Evolutionary conservation across 495 filamentous ascomycete genomes (phyloP).

Genomic region (Daldinia decipiens): DNA sequence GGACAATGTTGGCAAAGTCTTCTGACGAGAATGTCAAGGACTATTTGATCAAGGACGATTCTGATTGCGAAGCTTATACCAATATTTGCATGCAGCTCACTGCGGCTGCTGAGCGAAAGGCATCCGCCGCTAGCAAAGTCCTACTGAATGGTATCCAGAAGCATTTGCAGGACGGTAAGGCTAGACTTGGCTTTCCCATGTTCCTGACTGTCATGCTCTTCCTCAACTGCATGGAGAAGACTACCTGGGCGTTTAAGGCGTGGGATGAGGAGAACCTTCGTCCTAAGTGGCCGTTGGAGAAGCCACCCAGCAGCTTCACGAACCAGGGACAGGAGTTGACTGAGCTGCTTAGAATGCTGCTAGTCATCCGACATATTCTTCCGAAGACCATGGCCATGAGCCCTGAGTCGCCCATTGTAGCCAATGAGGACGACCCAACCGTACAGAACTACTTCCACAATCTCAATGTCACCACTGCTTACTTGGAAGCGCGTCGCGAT

Average conservation of each 20-base stretch:
- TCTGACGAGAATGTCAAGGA: slow-evolving; percentile 44
- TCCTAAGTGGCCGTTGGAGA: slow-evolving; percentile 75
- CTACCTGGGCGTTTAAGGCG: slow-evolving; percentile 81
- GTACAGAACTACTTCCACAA: slow-evolving; percentile 69
- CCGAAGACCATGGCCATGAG: slow-evolving; percentile 66
- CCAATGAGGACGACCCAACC: slow-evolving; percentile 63
- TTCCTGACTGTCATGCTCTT: slow-evolving; percentile 79
- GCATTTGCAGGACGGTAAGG: slow-evolving; percentile 76
- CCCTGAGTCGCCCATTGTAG: slow-evolving; percentile 65
- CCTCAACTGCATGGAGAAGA: slow-evolving; percentile 82
- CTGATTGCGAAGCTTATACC: slow-evolving; percentile 57
- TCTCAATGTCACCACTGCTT: slow-evolving; percentile 62
- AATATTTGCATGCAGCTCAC: slow-evolving; percentile 75
- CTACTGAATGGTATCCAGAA: slow-evolving; percentile 82
- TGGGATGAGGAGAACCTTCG: slow-evolving; percentile 71
- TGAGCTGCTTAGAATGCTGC: slow-evolving; percentile 76
- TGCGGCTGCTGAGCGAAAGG: slow-evolving; percentile 78
- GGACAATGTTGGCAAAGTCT: slow-evolving; percentile 65
- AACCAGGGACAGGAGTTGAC: slow-evolving; percentile 78
- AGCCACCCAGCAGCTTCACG: slow-evolving; percentile 70
- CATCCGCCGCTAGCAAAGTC: slow-evolving; percentile 68
- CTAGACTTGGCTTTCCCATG: slow-evolving; percentile 73
- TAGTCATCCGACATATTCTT: slow-evolving; percentile 75
- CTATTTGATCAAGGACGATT: slow-evolving; percentile 53
- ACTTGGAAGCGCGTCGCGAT: slow-evolving; percentile 54